A percentile compares a stretch with the other conserved stretches of the same genome.
These are phyloP conservation scores for Schizophyllum amplum DNA, from an alignment of 1,284 basidiomycete genomes.

Conservation along the genomic window DNA sequence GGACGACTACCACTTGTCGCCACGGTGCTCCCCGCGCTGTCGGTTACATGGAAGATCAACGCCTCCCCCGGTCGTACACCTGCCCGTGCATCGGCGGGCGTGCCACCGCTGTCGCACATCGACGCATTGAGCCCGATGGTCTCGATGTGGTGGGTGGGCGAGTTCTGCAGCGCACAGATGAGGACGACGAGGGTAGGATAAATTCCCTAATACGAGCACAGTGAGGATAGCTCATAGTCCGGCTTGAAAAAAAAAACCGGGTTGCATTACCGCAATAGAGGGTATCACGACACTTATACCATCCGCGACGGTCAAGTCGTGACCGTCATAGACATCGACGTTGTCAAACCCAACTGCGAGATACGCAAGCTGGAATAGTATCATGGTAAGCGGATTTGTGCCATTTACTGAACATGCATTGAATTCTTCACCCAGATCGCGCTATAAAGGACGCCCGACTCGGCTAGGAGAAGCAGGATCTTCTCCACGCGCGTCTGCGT, in stretches of 20 bases:
- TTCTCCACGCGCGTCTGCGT: background rate
- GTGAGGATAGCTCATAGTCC: background rate
- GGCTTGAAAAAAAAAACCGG: no score
- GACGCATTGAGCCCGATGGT: no score
- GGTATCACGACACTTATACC: background rate
- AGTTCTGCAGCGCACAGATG: background rate
- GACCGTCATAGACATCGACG: no score
- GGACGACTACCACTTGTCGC: no score
- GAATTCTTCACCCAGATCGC: slow-evolving; percentile 1
- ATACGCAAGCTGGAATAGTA: background rate
- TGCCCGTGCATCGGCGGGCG: no score
- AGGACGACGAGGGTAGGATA: background rate
- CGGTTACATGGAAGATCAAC: no score
- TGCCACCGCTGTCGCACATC: no score
- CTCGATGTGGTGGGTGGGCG: background rate
- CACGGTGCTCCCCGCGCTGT: no score
- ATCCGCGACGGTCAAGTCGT: background rate
- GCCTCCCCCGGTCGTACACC: no score
- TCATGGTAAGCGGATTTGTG: background rate
- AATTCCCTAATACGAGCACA: background rate
- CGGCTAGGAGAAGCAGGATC: background rate
- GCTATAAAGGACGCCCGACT: background rate
- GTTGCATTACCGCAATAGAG: background rate
- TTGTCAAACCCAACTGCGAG: no score
- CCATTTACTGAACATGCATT: background rate